phyloP scores from a whole-genome alignment of 2,329 filamentous ascomycete species.

The Ophiocordyceps camponoti-floridani region DNA sequence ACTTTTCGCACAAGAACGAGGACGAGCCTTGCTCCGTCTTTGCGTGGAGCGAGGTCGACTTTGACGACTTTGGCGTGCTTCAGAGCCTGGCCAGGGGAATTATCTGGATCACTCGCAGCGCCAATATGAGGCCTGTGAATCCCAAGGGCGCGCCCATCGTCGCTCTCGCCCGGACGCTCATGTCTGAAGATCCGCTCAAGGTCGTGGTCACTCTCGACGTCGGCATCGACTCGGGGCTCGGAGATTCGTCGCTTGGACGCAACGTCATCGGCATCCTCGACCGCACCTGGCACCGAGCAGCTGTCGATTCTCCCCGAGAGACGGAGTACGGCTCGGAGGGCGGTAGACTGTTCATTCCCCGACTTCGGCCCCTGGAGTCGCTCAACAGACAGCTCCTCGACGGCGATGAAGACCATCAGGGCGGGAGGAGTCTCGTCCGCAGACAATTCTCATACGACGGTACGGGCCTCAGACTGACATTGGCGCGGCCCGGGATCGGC shows the following conservation, averaged over 20 bases:
- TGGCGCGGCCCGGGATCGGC: slow-evolving; percentile 10
- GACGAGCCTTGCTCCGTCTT: slow-evolving; percentile 14
- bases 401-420: slow-evolving; percentile 3
- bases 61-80: slow-evolving; percentile 21
- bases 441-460: slow-evolving; percentile 6
- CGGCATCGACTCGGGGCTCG: slow-evolving; percentile 6
- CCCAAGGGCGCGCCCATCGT: slow-evolving; percentile 21
- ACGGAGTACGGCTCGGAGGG: slow-evolving; percentile 23
- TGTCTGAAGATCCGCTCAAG: slow-evolving; percentile 28
- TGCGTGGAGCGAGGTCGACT: slow-evolving; percentile 19
- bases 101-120: slow-evolving; percentile 28
- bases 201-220: slow-evolving; percentile 26
- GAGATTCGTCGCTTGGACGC: slow-evolving; percentile 2
- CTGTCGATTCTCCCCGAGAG: slow-evolving; percentile 10
- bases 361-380: slow-evolving; percentile 18
- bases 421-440: slow-evolving; percentile 1
- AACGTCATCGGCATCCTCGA: slow-evolving; percentile 10
- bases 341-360: slow-evolving; percentile 23
- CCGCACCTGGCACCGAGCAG: slow-evolving; percentile 6
- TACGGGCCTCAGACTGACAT: slow-evolving; percentile 7
- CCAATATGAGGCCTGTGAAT: slow-evolving; percentile 15
- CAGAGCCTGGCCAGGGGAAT: slow-evolving; percentile 18
- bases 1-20: slow-evolving; percentile 13
- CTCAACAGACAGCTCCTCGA: slow-evolving; percentile 27
- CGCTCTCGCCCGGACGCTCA: slow-evolving; percentile 27